These are phyloP conservation scores for Iodosphaeria phyllophila DNA, from an alignment of 2,329 filamentous ascomycete species.

Conservation along the genomic window DNA sequence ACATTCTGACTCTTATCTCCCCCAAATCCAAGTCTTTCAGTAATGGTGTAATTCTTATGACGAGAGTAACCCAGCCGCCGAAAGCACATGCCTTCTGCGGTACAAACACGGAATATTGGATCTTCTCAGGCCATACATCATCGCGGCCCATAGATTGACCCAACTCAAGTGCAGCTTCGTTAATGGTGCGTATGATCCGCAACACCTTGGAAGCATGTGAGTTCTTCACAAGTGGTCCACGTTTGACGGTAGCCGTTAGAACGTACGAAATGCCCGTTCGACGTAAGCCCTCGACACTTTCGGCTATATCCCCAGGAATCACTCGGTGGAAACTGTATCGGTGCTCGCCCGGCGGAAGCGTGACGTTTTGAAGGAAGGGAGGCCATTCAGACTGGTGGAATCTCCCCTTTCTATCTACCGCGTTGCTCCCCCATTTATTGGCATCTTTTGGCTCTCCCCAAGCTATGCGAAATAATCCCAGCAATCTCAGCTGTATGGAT, in stretches of 20 bases:
- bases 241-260: slow-evolving; percentile 73
- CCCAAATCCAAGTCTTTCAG: slow-evolving; percentile 77
- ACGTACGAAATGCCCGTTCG: slow-evolving; percentile 82
- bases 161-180: slow-evolving; percentile 57
- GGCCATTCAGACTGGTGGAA: slow-evolving; percentile 49
- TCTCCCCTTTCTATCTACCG: slow-evolving; percentile 36
- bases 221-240: slow-evolving; percentile 79
- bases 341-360: slow-evolving; percentile 57
- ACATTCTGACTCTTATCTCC: slow-evolving; percentile 61
- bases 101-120: slow-evolving; percentile 86
- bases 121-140: slow-evolving; percentile 95
- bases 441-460: slow-evolving; percentile 26
- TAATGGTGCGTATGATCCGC: slow-evolving; percentile 59
- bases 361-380: slow-evolving; percentile 43
- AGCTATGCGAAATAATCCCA: slow-evolving; percentile 49
- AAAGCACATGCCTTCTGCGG: slow-evolving; percentile 91
- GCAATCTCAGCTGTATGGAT: slow-evolving; percentile 53
- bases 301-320: slow-evolving; percentile 53
- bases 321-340: slow-evolving; percentile 66
- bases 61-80: slow-evolving; percentile 66
- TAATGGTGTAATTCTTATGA: slow-evolving; percentile 75
- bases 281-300: slow-evolving; percentile 78
- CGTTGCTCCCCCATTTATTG: too few species aligned
- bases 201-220: slow-evolving; percentile 63
- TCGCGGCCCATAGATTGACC: slow-evolving; percentile 87